phyloP scores from a whole-genome alignment of 768 basidiomycete species.

The Lentinula raphanica region DNA sequence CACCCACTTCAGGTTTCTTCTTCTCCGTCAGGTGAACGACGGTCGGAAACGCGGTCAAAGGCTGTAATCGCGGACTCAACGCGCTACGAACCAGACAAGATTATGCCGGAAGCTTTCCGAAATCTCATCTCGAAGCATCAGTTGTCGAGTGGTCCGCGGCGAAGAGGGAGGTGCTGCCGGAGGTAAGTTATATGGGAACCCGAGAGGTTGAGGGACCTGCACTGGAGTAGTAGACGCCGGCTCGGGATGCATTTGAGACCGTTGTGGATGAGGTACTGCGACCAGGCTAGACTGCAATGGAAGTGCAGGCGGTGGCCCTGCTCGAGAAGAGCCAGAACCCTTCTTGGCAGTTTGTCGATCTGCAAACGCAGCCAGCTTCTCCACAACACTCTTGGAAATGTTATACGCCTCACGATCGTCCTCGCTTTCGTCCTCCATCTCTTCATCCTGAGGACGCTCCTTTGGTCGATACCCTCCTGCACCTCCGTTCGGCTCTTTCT shows the following conservation, averaged over 20 bases:
- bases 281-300: constrained; percentile 12
- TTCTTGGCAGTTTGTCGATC: not conserved
- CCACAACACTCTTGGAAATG: constrained; percentile 63
- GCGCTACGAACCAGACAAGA: constrained; percentile 47
- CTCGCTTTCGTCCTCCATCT: constrained; percentile 62
- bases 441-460: constrained; percentile 57
- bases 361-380: constrained; percentile 29
- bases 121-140: constrained; percentile 65
- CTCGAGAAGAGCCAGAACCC: not conserved
- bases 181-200: constrained; percentile 71
- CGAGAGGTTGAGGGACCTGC: constrained; percentile 54
- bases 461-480: constrained; percentile 53
- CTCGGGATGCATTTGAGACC: constrained; percentile 5
- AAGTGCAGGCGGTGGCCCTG: not conserved
- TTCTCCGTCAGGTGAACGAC: constrained; percentile 5
- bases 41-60: constrained; percentile 2
- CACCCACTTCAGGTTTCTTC: not conserved
- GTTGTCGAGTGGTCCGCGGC: constrained; percentile 59
- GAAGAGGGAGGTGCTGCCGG: constrained; percentile 47
- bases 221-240: constrained; percentile 23
- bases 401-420: constrained; percentile 39
- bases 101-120: constrained; percentile 60
- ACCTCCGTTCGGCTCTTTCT: constrained; percentile 24
- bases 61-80: constrained; percentile 1
- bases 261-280: constrained; percentile 1